Base-by-base conservation (phyloP, 306 rosid species). In the Castanea mollissima region DNA sequence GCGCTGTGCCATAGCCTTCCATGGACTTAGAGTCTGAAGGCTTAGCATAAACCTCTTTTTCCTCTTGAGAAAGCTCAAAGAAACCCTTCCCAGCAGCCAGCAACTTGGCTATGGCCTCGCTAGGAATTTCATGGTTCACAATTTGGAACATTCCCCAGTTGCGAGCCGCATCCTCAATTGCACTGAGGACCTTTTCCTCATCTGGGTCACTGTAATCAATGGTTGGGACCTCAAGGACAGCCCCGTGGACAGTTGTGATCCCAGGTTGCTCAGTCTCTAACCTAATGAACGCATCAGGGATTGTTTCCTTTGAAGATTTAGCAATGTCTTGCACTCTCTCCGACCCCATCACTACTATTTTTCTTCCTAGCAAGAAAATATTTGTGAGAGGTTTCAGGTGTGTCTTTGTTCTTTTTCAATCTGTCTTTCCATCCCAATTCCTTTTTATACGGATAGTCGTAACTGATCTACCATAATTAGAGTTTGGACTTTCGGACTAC, bases 121-220 rank as follows among this genome's bases (percentile, higher is more conserved):
- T 59, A 1, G 98, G 97, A 35, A 94, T 88, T 5, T 76, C 82
- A 54, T 92, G 97, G 88, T 94, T 94, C 81, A 90, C 88, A 34
- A 92, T 72, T 56, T 94, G 98, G 73, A 84, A 90, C 93, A 93
- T 92, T 0, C 98, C 98, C 96, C 97, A 90, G 0, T 86, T 72
- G 2, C 71, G 67, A 70, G 86, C 68, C 0, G 98, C 98, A 12
- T 83, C 90, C 29, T 27, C 71, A 2, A 89, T 59, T 58, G 81
- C 83, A 0, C 0, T 5, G 6, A 73, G 11, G 10, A 92, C 32
- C 4, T 63, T 78, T 9, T 27, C 83, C 49, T 85, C 77, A 2
- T 92, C 84, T 6, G 83, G 80, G 78, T 83, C 41, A 21, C 81
- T 76, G 35, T 88, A 73, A 68, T 94, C 96, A 1, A 94, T 77